Evolutionary conservation across 768 basidiomycete species (phyloP), one percentile per base, ranked within the genome.

Genomic region (Daedaleopsis sinensis): DNA sequence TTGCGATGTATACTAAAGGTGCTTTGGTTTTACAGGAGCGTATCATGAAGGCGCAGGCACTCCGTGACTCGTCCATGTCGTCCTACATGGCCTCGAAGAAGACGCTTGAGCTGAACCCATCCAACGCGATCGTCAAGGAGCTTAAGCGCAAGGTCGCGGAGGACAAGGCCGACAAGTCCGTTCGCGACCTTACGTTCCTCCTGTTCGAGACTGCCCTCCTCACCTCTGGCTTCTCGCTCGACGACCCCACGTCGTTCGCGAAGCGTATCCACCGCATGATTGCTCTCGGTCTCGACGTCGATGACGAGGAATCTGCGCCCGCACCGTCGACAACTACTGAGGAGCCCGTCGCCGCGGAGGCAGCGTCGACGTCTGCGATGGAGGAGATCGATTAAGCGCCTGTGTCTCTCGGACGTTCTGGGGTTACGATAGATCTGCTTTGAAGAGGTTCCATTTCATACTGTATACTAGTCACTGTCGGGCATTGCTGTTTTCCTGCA

Each of bases 11-110:
- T 21, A 53, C 21, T 21, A 36, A 47, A 15, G 15, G 27, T 23
- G 21, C 37, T 68, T 12, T 54, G 15, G 32, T 51, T 32, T 48
- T 70, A 46, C 67, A 88, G 87, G 92, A 96, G 77, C 90, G 96
- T 77, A 97, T 98, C 82, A 98, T 98, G 96, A 96, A 96, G 80
- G 95, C 96, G 13, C 96, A 98, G 79, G 96, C 96, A 35, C 87
- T 96, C 58, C 92, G 94, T 65, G 94, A 96, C 75, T 93, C 93
- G 18, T 94, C 91, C 62, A 96, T 96, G 96, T 97, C 95, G 24
- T 96, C 94, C 24, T 98, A 98, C 85, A 98, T 98, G 96, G 93
- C 94, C 32, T 92, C 90, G 62, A 96, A 96, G 85, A 97, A 97
- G 89, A 97, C 96, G 10, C 86, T 98, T 63, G 96, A 98, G 80